Evolutionary conservation across 148 eudicot genomes (phyloP).

Genomic region (Camellia sinensis): DNA sequence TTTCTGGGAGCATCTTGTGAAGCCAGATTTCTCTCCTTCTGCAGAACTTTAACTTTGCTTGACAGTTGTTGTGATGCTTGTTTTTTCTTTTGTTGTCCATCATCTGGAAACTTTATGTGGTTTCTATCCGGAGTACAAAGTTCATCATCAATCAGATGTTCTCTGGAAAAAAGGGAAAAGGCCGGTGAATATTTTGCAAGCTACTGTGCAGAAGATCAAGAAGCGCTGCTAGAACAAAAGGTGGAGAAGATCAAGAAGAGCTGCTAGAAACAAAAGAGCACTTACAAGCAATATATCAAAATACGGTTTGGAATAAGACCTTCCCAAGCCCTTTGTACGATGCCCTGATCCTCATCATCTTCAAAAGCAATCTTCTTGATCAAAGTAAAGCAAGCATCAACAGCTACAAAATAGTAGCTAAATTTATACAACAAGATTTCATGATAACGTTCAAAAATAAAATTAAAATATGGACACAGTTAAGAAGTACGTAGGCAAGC

Average conservation of each 20-base stretch:
- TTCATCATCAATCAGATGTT: constrained; percentile 62
- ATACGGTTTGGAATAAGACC: constrained; percentile 70
- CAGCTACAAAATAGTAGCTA: not conserved
- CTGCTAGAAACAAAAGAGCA: constrained; percentile 13
- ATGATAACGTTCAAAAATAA: not conserved
- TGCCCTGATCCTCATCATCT: constrained; percentile 40
- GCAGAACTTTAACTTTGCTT: constrained; percentile 18
- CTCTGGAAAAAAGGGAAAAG: constrained; percentile 39
- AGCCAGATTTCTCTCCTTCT: constrained; percentile 24
- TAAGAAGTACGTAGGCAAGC: constrained; percentile 71
- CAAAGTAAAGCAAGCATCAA: constrained; percentile 23
- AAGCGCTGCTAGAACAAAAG: not conserved
- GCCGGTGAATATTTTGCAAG: not conserved
- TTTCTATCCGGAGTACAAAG: constrained; percentile 64
- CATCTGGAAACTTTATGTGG: constrained; percentile 67
- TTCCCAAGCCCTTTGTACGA: constrained; percentile 78
- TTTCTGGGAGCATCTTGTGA: constrained; percentile 29
- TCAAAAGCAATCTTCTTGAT: constrained; percentile 67
- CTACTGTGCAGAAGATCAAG: not conserved
- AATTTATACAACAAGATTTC: not conserved
- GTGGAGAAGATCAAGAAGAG: not conserved
- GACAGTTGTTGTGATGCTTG: constrained; percentile 20
- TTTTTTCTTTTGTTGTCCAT: constrained; percentile 31
- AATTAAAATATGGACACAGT: not conserved
- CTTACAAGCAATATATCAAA: constrained; percentile 91